Base-by-base conservation (phyloP, 1,284 basidiomycete species). In the Trichosporon inkin region DNA sequence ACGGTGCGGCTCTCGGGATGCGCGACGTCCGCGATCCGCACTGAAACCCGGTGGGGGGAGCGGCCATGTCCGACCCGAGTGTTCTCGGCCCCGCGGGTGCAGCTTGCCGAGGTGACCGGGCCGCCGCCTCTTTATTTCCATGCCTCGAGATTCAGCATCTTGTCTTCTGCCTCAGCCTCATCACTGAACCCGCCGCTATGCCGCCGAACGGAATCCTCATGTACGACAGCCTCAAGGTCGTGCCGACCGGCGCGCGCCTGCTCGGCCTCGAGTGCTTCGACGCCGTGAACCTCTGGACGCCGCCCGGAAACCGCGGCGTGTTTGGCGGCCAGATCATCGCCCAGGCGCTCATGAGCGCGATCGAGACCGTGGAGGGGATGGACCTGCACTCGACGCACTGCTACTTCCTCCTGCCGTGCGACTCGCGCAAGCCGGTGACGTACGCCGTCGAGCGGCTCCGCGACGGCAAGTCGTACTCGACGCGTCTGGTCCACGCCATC, bases 251-350 rank as follows among this genome's bases (percentile, higher is more conserved):
- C 3, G 44, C 34, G 40, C 52, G 59, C 14, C 55, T 63, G 32
- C 47, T 57, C 36, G 56, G 62, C 24, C 39, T 60, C 36, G 58
- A 63, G 44, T 47, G 56, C 32, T 90, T 86, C 73, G 84, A 87
- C 35, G 89, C 88, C 0, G 87, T 85, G 68, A 84, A 84, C 1
- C 81, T 93, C 1, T 89, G 85, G 82, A 64, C 85, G 10, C 90
- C 89, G 0, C 72, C 77, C 7, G 80, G 82, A 16, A 83, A 84
- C 19, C 82, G 90, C 62, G 90, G 90, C 20, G 91, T 90, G 5
- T 94, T 91, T 68, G 92, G 92, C 57, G 92, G 92, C 6, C 80
- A 82, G 68, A 91, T 93, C 60, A 92, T 95, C 66, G 92, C 87
- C 8, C 91, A 93, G 70, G 89, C 89, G 3, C 79, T 92, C 28